Evolutionary conservation across 495 filamentous ascomycete species (phyloP), one percentile per base, ranked within the genome.

Genomic region (Wilcoxina mikolae): DNA sequence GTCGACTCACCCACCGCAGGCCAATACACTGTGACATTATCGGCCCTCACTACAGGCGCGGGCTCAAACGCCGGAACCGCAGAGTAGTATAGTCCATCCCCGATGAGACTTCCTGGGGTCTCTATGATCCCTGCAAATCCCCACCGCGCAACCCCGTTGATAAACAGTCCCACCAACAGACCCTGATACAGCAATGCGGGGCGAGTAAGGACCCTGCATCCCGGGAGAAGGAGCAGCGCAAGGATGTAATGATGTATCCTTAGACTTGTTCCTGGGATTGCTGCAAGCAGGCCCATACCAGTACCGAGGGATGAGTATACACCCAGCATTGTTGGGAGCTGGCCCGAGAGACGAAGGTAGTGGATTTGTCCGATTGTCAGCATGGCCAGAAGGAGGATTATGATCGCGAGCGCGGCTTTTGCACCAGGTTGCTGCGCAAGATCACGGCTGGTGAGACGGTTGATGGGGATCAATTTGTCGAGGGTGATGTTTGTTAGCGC

Each of bases 221-320:
- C 87, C 12, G 94, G 78, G 0, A 96, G 76, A 1, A 78, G 66
- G 1, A 95, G 71, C 25, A 84, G 74, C 10, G 84, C 88, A 12
- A 98, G 76, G 58, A 98, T 83, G 60, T 98, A 98, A 64, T 98
- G 91, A 61, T 96, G 93, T 54, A 96, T 88, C 10, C 91, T 77
- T 46, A 98, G 76, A 45, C 77, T 82, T n/a, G 94, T 79, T n/a
- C 77, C 77, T 0, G 91, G 88, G 10, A 95, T 69, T 0, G 78
- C 74, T 0, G 88, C 72, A 53, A 86, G 68, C 43, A 85, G 49
- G 3, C 78, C 66, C 17, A 86, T 74, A 0, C 71, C 68, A 0
- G 69, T 61, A 48, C 81, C 73, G 25, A 84, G 72, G 9, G 76
- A 58, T 2, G 62, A 65, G 62, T 96, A 98, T 7, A 95, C 71